Base-by-base conservation (phyloP, 2,329 filamentous ascomycete genomes). In the Teratosphaeria zuluensis region DNA sequence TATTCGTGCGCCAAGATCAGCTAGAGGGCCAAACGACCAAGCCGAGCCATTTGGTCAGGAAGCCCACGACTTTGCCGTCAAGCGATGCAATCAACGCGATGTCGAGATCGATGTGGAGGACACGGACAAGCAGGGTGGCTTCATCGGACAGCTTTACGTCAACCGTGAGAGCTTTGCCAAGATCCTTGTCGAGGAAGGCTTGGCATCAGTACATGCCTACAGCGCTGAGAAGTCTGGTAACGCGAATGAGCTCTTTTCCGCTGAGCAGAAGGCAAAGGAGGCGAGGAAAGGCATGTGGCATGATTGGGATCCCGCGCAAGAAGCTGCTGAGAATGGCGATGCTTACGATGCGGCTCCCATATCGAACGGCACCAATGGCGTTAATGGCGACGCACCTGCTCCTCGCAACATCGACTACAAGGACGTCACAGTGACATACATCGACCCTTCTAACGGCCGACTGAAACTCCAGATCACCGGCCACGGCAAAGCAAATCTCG, bases 131-230 rank as follows among this genome's bases (percentile, higher is more conserved):
- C 87, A 94, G 30, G 94, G 94, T 68, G 94, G 94, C 42, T 99
- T 99, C 79, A 97, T 99, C 66, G 94, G 94, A 58, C 89, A 90
- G 14, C 81, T 99, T 28, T 96, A 91, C 74, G 84, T 99, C 73
- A 92, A 91, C 79, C 89, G 92, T 56, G 92, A 97, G 76, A 97
- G 89, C 78, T 95, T 99, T 70, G 90, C 92, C 69, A 96, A 96
- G 79, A 75, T 90, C 1, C 82, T 99, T 1, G 85, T 99, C 1
- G 94, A 97, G 74, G 94, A 99, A 75, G 94, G 94, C 62, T 81
- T 96, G 32, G 92, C 94, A 16, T 87, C 87, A 21, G 92, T 99
- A 16, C 92, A 97, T 73, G 85, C 87, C 58, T 97, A 96, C 77
- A 96, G 92, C 28, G 94, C 94, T 0, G 92, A 99, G 77, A 95